These are phyloP conservation scores for Microbotryum intermedium DNA, from an alignment of 1,284 basidiomycete genomes.

Conservation along the genomic window DNA sequence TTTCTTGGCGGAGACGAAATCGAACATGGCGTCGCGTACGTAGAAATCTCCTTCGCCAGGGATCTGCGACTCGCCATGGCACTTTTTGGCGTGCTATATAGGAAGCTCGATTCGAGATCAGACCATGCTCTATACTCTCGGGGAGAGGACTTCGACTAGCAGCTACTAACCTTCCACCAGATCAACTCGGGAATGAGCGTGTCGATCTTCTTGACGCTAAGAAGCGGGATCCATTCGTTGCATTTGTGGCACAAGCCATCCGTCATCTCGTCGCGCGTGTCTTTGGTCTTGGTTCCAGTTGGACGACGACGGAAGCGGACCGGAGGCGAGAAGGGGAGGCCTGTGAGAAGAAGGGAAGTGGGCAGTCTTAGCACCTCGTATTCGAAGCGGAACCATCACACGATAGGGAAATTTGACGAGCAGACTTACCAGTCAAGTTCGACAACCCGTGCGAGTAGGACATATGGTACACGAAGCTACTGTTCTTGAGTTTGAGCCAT, in stretches of 20 bases:
- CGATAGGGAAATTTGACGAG: not conserved
- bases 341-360: conserved; percentile 41
- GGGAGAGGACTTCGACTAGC: not conserved
- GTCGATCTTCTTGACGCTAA: conserved; percentile 24
- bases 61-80: conserved; percentile 44
- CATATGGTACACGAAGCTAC: conserved; percentile 54
- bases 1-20: conserved; percentile 13
- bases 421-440: conserved; percentile 47
- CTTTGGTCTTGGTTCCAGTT: conserved; percentile 46
- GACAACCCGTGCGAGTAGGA: conserved; percentile 52
- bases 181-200: conserved; percentile 48
- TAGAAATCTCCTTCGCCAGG: conserved; percentile 51
- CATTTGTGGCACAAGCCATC: conserved; percentile 65
- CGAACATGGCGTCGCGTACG: conserved; percentile 42
- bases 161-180: conserved; percentile 29
- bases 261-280: conserved; percentile 51
- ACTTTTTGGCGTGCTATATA: conserved; percentile 23
- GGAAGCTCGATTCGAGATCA: not conserved
- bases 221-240: conserved; percentile 22
- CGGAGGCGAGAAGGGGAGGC: conserved; percentile 65
- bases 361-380: conserved; percentile 50
- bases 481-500: conserved; percentile 50
- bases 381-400: conserved; percentile 2
- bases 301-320: conserved; percentile 49
- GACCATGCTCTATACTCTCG: not conserved